Evolutionary conservation across 2,329 filamentous ascomycete genomes (phyloP).

Genomic region (Phaeosphaeria sp.): DNA sequence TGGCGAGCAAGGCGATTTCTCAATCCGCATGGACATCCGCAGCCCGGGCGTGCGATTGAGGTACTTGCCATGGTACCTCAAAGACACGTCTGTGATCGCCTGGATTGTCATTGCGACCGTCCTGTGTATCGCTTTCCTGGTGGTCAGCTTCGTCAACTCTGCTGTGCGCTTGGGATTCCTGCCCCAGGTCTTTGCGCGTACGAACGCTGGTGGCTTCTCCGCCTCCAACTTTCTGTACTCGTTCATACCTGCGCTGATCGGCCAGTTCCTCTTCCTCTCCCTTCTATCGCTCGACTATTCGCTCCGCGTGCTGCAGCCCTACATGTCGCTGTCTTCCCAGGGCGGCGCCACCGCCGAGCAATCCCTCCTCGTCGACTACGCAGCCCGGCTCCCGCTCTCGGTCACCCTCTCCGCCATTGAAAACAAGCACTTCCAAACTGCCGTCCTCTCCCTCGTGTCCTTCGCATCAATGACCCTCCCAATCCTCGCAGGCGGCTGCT

Average conservation of each 20-base stretch:
- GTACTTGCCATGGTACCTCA: conserved; percentile 80
- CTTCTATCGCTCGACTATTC: conserved; percentile 72
- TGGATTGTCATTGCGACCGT: conserved; percentile 61
- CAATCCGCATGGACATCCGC: conserved; percentile 60
- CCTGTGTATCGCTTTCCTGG: conserved; percentile 62
- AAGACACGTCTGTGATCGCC: conserved; percentile 68
- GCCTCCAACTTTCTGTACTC: conserved; percentile 87
- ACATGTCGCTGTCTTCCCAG: conserved; percentile 66
- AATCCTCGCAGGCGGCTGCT: conserved; percentile 71
- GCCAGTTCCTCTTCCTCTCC: conserved; percentile 69
- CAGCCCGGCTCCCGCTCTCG: conserved; percentile 69
- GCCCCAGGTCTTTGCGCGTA: conserved; percentile 69
- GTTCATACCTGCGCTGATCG: conserved; percentile 74
- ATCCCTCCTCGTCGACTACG: conserved; percentile 74
- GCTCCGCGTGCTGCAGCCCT: conserved; percentile 72
- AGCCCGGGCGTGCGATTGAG: conserved; percentile 64
- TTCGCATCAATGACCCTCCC: conserved; percentile 69
- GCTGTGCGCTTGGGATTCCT: conserved; percentile 73
- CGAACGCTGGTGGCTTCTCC: conserved; percentile 72
- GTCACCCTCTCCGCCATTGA: conserved; percentile 63
- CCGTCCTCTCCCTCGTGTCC: conserved; percentile 66
- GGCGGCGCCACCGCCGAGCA: conserved; percentile 68
- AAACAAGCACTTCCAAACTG: conserved; percentile 71
- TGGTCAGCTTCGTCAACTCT: conserved; percentile 78
- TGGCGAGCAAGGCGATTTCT: conserved; percentile 42